Evolutionary conservation across 1,284 basidiomycete genomes (phyloP).

Genomic region (Ganoderma resinaceum): DNA sequence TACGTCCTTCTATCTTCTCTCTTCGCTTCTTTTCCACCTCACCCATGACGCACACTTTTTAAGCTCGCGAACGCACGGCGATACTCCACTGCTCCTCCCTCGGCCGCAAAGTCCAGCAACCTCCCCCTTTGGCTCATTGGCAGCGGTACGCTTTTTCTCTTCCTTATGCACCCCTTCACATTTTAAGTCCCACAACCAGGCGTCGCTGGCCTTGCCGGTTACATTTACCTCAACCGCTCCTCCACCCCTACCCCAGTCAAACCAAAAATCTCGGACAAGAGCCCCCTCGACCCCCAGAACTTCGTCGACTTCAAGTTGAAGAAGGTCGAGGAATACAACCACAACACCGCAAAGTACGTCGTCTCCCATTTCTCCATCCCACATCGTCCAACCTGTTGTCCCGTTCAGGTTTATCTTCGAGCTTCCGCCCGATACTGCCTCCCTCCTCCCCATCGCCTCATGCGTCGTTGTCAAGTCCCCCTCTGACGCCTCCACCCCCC

Average conservation of each 20-base stretch:
- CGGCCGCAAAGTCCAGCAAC: conserved; percentile 55
- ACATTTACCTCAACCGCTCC: conserved; percentile 52
- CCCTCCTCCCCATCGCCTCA: conserved; percentile 80
- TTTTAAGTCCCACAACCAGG: conserved; percentile 36
- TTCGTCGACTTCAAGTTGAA: conserved; percentile 86
- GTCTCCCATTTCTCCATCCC: not conserved
- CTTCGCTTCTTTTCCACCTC: not conserved
- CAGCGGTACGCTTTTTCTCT: conserved; percentile 34
- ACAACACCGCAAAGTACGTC: conserved; percentile 58
- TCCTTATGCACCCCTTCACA: too few relatives aligned
- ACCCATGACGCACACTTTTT: conserved; percentile 1
- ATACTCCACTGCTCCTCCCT: conserved; percentile 55
- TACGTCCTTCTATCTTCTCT: conserved; percentile 21
- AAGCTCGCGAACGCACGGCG: conserved; percentile 41
- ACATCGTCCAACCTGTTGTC: not conserved
- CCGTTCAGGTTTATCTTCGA: conserved; percentile 79
- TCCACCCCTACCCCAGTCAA: conserved; percentile 33
- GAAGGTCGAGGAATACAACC: conserved; percentile 85
- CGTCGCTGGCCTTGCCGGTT: conserved; percentile 56
- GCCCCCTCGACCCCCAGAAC: conserved; percentile 75
- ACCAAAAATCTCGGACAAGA: conserved; percentile 54
- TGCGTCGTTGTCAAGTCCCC: conserved; percentile 68
- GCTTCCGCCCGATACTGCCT: conserved; percentile 82
- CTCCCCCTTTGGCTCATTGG: conserved; percentile 57
- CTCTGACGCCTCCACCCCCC: conserved; percentile 58